Base-by-base conservation (phyloP, 2,329 filamentous ascomycete genomes). In the Beauveria medogensis region DNA sequence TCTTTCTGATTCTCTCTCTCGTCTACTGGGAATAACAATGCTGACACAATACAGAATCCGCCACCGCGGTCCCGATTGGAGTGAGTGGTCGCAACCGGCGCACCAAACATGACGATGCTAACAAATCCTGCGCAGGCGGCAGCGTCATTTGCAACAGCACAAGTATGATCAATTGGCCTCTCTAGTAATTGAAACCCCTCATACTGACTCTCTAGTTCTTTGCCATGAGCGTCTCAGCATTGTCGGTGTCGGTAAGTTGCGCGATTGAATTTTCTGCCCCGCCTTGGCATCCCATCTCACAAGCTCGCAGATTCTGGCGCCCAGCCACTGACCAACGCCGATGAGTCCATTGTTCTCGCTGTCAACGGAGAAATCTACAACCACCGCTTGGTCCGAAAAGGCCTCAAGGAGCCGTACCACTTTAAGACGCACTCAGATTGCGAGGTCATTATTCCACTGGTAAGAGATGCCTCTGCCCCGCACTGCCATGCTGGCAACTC, bases 311-410 rank as follows among this genome's bases (percentile, higher is more conserved):
- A 97, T 75, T 93, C 90, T 70, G 94, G 94, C 73, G 93, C 94
- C 57, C 94, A 99, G 78, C 94, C 94, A 65, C 82, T 99, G 67
- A 89, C 93, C 81, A 97, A 92, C 80, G 86, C 91, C 67, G 93
- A 97, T 74, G 88, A 87, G 66, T 88, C 82, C 69, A 88, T 99
- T 70, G 87, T 93, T 65, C 86, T 99, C 64, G 93, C 94, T 66
- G 94, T 97, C 85, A 99, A 99, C 77, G 94, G 94, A 77, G 94
- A 99, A 76, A 99, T 99, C 74, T 99, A 99, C 84, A 99, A 99
- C 86, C 94, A 99, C 80, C 90, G 93, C 73, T 85, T 96, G 71
- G 82, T 99, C 71, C 89, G 94, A 73, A 97, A 97, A 79, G 81
- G 81, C 69, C 80, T 97, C 69, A 91, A 91, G 78, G 85, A 81